These are phyloP conservation scores for Pythium biforme DNA, from an alignment of 352 stramenopile genomes.

Conservation along the genomic window DNA sequence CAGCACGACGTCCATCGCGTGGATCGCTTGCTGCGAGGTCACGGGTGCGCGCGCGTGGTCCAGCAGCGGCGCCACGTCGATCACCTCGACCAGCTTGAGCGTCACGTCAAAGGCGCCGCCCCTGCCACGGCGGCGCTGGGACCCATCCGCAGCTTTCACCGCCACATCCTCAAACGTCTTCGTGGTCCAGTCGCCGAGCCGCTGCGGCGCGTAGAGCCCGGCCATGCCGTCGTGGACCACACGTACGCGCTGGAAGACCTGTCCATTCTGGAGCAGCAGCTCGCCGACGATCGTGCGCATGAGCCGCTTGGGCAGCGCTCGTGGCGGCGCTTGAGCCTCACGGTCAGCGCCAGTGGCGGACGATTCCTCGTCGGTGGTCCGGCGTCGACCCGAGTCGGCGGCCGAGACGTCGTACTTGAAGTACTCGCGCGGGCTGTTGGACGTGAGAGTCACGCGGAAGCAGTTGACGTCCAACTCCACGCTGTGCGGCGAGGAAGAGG, in stretches of 20 bases:
- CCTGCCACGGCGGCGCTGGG: too few species aligned
- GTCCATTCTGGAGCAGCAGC: conserved; percentile 3
- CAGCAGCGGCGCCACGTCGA: not conserved
- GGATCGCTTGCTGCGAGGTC: not conserved
- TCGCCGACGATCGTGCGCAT: conserved; percentile 15
- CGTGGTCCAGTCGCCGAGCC: conserved; percentile 9
- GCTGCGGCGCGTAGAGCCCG: conserved; percentile 6
- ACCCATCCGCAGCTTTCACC: too few species aligned
- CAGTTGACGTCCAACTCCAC: conserved; percentile 15
- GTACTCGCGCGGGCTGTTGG: conserved; percentile 4
- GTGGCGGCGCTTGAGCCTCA: not conserved
- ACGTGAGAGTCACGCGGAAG: not conserved
- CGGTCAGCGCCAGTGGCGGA: not conserved
- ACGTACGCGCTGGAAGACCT: not conserved
- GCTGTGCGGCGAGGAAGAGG: not conserved
- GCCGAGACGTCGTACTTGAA: conserved; percentile 22
- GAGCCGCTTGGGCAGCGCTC: conserved; percentile 5
- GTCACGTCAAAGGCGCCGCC: conserved; percentile 18
- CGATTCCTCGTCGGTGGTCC: too few species aligned
- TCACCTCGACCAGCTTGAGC: conserved; percentile 9
- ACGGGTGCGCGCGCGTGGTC: not conserved
- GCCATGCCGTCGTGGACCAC: conserved; percentile 18
- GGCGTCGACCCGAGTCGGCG: not conserved
- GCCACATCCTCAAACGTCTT: conserved; percentile 1
- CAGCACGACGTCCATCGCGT: conserved; percentile 16